Evolutionary conservation across 2,329 filamentous ascomycete species (phyloP), one percentile per base, ranked within the genome.

Genomic region (Exophiala bonariae): DNA sequence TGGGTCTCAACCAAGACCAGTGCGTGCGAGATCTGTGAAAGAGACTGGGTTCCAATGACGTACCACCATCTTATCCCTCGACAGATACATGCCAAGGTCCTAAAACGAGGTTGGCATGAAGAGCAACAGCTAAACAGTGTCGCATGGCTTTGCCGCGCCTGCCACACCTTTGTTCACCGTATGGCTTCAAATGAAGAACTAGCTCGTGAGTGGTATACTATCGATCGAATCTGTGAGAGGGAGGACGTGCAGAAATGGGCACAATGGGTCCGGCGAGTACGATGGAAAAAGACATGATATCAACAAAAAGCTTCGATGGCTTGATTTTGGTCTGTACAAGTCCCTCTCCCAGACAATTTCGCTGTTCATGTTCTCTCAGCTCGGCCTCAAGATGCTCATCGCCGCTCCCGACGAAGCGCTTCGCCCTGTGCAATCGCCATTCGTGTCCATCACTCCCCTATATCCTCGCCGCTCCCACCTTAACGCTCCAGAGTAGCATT

Each of bases 21-120:
- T 3, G 76, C 73, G 3, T 95, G 89, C 66, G 89, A 95, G 70
- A 78, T 95, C 18, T 95, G 89, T 64, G 79, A 74, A 2, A 76
- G 89, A 1, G 79, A 82, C 52, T 89, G 87, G 81, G 80, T 93
- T 17, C 81, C 82, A 7, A 67, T 93, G 51, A 87, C 85, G 1
- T 95, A 93, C 63, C 89, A 95, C 63, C 89, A 95, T 69, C 72
- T 95, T 34, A 90, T 95, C 44, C 89, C 89, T n/a, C 79, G 82
- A 32, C 78, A 80, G 34, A 83, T 89, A 49, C 89, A 95, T 66
- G 82, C 79, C 6, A 89, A 89, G 63, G 87, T 80, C 3, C 64
- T 89, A 31, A 89, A 87, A 72, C 75, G 87, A 33, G 86, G 85
- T 1, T 95, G 89, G 89, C 87, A 91, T 70, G 77, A 78, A 3